Percentiles rank a stretch among this genome's conserved stretches.
These are phyloP conservation scores for Leccinum broughii DNA, from an alignment of 768 basidiomycete species.

Conservation along the genomic window DNA sequence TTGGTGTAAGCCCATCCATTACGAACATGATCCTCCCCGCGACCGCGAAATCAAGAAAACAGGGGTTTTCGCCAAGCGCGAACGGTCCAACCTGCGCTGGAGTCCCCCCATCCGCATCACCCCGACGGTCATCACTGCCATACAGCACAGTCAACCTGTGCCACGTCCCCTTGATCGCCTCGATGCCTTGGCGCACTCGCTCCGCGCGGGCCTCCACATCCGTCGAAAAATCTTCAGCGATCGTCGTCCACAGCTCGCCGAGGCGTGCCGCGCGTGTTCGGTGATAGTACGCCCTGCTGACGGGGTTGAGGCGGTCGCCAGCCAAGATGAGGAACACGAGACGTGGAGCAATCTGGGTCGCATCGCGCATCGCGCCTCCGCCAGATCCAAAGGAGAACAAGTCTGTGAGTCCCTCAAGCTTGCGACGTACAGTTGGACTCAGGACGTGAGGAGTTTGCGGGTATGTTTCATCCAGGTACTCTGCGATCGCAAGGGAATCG, in stretches of 20 bases:
- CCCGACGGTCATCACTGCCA: background rate
- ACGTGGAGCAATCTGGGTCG: background rate
- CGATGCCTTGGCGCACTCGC: conserved; percentile 18
- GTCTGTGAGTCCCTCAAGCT: conserved; percentile 34
- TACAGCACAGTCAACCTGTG: conserved; percentile 21
- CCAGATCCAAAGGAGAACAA: conserved; percentile 12
- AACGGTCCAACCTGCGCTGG: background rate
- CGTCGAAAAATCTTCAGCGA: conserved; percentile 21
- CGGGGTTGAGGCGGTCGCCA: conserved; percentile 30
- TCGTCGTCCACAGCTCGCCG: conserved; percentile 40
- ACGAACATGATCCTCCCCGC: conserved; percentile 21
- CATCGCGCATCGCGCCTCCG: background rate
- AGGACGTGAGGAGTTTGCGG: conserved; percentile 43
- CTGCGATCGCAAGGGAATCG: conserved; percentile 48
- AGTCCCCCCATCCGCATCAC: background rate
- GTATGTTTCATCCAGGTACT: conserved; percentile 52
- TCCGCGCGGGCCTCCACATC: conserved; percentile 27
- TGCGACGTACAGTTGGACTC: conserved; percentile 32
- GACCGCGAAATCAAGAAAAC: conserved; percentile 21
- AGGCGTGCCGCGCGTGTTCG: conserved; percentile 34
- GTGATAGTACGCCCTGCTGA: conserved; percentile 41
- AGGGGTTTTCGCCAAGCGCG: conserved; percentile 18
- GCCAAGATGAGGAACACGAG: conserved; percentile 27
- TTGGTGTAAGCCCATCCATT: conserved; percentile 9
- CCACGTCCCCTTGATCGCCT: conserved; percentile 29